A percentile compares a stretch with the other conserved stretches of the same genome.
These are phyloP conservation scores for Aspergillus diversus DNA, from an alignment of 495 filamentous ascomycete species.

Conservation along the genomic window DNA sequence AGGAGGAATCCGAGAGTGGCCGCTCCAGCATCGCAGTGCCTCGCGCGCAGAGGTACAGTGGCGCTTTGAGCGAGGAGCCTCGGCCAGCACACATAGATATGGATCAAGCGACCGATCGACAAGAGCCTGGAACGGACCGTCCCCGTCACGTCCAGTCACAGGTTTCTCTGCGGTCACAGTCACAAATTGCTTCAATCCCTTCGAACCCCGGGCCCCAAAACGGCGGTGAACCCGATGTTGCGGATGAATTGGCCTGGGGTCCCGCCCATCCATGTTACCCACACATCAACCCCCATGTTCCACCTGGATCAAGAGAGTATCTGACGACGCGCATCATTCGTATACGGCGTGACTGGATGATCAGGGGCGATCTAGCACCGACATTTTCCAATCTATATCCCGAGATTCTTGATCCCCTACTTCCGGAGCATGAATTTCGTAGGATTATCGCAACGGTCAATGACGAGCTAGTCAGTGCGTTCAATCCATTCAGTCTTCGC, in stretches of 20 bases:
- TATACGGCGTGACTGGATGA: constrained; percentile 87
- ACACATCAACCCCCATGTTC: constrained; percentile 91
- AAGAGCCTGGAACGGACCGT: constrained; percentile 25
- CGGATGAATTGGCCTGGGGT: constrained; percentile 70
- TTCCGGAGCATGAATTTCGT: constrained; percentile 82
- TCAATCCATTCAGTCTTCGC: constrained; percentile 69
- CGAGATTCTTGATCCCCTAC: constrained; percentile 85
- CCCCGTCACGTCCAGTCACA: constrained; percentile 45
- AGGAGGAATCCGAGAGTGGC: constrained; percentile 57
- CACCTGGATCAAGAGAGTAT: constrained; percentile 72
- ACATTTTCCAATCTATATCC: constrained; percentile 94
- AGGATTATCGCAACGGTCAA: constrained; percentile 79
- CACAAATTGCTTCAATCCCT: constrained; percentile 45
- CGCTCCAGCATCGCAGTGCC: constrained; percentile 72
- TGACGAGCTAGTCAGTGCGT: constrained; percentile 66
- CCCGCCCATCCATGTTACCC: constrained; percentile 90
- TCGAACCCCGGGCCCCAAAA: constrained; percentile 50
- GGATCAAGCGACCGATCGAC: constrained; percentile 27
- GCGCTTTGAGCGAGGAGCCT: constrained; percentile 38
- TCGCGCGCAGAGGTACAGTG: constrained; percentile 51
- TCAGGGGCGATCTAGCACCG: constrained; percentile 87
- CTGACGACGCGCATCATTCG: constrained; percentile 85
- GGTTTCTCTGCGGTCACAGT: constrained; percentile 46
- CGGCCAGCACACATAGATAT: constrained; percentile 37
- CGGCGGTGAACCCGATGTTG: constrained; percentile 51